These are phyloP conservation scores for Acaromyces ingoldii DNA, from an alignment of 1,284 basidiomycete species.

Conservation along the genomic window DNA sequence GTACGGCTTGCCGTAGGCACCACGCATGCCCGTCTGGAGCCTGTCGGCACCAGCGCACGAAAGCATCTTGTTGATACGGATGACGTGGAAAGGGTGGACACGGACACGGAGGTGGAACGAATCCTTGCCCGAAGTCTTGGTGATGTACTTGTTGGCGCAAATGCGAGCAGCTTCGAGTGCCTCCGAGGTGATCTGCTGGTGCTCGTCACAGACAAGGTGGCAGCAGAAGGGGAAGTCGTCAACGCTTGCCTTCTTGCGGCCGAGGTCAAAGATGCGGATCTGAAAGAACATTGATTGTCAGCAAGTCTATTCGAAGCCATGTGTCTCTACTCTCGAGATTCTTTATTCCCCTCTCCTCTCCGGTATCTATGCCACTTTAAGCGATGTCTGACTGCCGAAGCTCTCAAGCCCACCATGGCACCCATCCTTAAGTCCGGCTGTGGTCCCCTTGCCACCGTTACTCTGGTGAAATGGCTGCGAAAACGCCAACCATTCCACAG, in stretches of 20 bases:
- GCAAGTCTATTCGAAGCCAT: not conserved
- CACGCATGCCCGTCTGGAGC: slow-evolving; percentile 95
- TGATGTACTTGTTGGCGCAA: slow-evolving; percentile 99
- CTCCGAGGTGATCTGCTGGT: slow-evolving; percentile 93
- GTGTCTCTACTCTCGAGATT: too few relatives aligned
- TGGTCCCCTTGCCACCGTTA: too few relatives aligned
- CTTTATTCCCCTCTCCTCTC: not conserved
- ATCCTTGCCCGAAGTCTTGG: slow-evolving; percentile 96
- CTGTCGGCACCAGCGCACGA: slow-evolving; percentile 98
- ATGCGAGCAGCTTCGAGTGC: slow-evolving; percentile 98
- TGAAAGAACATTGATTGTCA: slow-evolving; percentile 8
- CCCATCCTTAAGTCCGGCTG: too few relatives aligned
- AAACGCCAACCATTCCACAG: too few relatives aligned
- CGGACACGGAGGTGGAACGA: slow-evolving; percentile 97
- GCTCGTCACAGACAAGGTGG: slow-evolving; percentile 96
- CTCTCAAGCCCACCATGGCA: too few relatives aligned
- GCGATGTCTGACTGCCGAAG: too few relatives aligned
- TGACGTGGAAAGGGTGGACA: slow-evolving; percentile 96
- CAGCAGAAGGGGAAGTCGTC: slow-evolving; percentile 84
- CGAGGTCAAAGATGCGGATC: slow-evolving; percentile 65
- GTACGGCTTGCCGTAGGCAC: slow-evolving; percentile 99
- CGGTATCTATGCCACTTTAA: not conserved
- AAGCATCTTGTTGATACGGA: slow-evolving; percentile 99
- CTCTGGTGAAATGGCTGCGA: too few relatives aligned
- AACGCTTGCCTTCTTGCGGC: slow-evolving; percentile 80